Evolutionary conservation across 139 green algal genomes (phyloP).

Genomic region (Coccomyxa sp.): DNA sequence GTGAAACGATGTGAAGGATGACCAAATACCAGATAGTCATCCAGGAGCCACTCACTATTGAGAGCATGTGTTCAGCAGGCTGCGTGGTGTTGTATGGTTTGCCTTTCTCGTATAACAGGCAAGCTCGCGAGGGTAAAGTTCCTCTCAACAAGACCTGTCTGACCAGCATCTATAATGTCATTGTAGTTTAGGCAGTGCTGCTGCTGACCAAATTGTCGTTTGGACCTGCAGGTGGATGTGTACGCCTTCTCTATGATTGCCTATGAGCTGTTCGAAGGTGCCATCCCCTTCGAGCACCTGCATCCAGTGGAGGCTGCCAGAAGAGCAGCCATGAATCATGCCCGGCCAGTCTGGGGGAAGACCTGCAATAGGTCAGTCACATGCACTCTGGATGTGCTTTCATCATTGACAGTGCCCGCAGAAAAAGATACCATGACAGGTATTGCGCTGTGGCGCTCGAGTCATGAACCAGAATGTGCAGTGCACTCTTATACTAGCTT

Average conservation of each 20-base stretch:
- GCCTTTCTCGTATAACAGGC: no score
- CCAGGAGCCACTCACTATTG: neutral
- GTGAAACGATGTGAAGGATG: no score
- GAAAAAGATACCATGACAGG: neutral
- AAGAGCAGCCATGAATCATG: neutral
- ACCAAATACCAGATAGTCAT: no score
- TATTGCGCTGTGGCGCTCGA: neutral
- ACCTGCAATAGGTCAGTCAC: neutral
- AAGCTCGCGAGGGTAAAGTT: no score
- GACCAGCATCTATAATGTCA: no score
- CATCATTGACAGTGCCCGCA: neutral
- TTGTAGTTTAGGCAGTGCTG: no score
- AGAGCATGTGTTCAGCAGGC: no score
- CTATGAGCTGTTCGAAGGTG: constrained; percentile 22
- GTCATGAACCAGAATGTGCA: neutral
- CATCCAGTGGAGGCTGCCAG: constrained; percentile 14
- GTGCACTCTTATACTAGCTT: neutral
- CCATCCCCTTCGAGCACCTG: constrained; percentile 2
- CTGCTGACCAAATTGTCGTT: no score
- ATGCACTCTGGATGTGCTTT: neutral
- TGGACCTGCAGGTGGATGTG: constrained; percentile 20
- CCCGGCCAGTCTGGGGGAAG: constrained; percentile 6
- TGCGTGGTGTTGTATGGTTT: no score
- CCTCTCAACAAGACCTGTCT: no score
- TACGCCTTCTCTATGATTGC: constrained; percentile 22